These are phyloP conservation scores for Phytopythium oedochilum DNA, from an alignment of 352 stramenopile genomes.

Conservation along the genomic window DNA sequence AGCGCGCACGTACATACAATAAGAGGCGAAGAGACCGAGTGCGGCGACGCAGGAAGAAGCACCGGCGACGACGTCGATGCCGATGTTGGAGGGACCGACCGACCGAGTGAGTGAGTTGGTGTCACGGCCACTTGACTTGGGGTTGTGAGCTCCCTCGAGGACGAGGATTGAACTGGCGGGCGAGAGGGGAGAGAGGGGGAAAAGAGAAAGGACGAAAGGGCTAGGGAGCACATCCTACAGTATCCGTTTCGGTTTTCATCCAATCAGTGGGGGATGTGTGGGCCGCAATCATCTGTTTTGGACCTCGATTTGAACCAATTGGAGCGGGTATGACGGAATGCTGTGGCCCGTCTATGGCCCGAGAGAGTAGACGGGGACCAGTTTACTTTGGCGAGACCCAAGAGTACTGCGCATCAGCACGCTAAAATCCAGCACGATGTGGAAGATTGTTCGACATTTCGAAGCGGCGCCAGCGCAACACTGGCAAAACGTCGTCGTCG, in stretches of 20 bases:
- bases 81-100: no score
- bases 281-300: background rate
- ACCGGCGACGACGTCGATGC: no score
- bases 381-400: background rate
- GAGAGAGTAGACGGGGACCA: background rate
- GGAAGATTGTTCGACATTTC: no score
- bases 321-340: background rate
- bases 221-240: no score
- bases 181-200: background rate
- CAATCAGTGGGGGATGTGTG: background rate
- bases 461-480: no score
- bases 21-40: background rate
- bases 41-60: background rate
- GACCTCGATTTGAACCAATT: background rate
- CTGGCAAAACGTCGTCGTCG: no score
- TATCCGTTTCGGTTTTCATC: background rate
- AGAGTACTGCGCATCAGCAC: background rate
- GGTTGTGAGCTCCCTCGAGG: no score
- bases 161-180: no score
- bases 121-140: no score
- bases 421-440: no score
- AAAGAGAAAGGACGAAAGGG: background rate
- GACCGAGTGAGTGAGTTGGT: no score
- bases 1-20: no score
- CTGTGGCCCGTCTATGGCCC: background rate